phyloP scores from a whole-genome alignment of 257 asterid genomes.

The Solanum appendiculatum region DNA sequence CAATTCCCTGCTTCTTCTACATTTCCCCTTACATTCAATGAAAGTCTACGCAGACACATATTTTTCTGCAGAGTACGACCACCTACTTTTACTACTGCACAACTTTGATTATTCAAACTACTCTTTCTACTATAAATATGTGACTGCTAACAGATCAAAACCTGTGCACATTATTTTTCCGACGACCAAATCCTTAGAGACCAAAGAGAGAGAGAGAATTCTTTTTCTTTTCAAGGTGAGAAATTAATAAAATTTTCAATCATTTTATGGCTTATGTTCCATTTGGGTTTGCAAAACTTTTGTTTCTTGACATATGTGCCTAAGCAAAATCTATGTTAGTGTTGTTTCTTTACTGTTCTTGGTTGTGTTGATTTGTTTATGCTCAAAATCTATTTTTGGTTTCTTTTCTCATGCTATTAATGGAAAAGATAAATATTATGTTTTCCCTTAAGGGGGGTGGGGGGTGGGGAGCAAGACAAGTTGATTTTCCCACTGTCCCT shows the following conservation, averaged over 20 bases:
- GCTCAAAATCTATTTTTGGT: neutral
- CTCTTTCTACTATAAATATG: neutral
- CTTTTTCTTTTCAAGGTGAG: conserved; percentile 3
- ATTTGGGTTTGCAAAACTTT: neutral
- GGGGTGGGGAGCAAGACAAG: neutral
- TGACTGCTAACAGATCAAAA: neutral
- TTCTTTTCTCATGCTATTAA: neutral
- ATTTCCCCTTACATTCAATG: conserved; percentile 20
- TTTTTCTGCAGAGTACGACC: neutral
- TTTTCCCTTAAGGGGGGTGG: neutral
- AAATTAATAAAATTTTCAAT: neutral
- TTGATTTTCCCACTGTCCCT: neutral
- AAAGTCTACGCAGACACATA: conserved; percentile 2
- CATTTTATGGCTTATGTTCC: neutral
- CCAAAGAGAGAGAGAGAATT: neutral
- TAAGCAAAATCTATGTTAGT: neutral
- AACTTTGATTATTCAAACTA: neutral
- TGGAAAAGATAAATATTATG: neutral
- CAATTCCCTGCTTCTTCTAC: conserved; percentile 9
- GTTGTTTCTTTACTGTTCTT: neutral
- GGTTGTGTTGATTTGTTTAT: neutral
- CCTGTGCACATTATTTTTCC: neutral
- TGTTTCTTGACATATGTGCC: neutral
- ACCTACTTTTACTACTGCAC: neutral
- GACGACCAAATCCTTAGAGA: neutral